These are phyloP conservation scores for Neophaeococcomyces mojaviensis DNA, from an alignment of 2,329 filamentous ascomycete species.

Conservation along the genomic window DNA sequence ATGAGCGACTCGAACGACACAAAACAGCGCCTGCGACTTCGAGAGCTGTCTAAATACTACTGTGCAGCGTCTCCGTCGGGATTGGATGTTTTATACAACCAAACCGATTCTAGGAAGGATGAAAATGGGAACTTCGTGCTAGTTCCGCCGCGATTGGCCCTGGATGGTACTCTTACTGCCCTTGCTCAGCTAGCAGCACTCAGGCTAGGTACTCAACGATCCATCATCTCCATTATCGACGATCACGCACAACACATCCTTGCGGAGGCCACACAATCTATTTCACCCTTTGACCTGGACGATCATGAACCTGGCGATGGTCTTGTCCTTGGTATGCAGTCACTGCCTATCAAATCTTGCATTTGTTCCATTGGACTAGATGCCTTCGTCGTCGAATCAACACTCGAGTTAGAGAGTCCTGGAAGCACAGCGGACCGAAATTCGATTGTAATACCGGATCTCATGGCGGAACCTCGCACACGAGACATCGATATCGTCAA, in stretches of 20 bases:
- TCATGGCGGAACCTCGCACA: slow-evolving; percentile 31
- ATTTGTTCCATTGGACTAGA: slow-evolving; percentile 1
- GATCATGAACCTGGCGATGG: slow-evolving; percentile 18
- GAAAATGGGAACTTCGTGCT: background rate
- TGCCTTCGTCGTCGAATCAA: background rate
- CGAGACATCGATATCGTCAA: slow-evolving; percentile 28
- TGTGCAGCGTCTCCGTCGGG: background rate
- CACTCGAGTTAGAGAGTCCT: background rate
- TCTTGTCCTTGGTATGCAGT: slow-evolving; percentile 11
- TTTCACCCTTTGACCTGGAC: slow-evolving; percentile 16
- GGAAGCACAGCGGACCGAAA: background rate
- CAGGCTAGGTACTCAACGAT: slow-evolving; percentile 21
- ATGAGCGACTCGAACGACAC: too few species aligned
- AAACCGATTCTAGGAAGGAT: background rate
- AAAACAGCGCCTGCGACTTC: background rate
- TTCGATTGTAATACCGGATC: slow-evolving; percentile 28
- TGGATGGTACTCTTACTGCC: slow-evolving; percentile 29
- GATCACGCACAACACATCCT: slow-evolving; percentile 24
- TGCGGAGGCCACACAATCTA: slow-evolving; percentile 24
- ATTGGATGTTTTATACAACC: background rate
- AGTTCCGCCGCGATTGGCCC: slow-evolving; percentile 17
- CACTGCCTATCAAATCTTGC: background rate
- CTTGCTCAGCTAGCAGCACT: slow-evolving; percentile 26
- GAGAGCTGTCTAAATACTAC: slow-evolving; percentile 1
- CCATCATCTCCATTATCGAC: slow-evolving; percentile 27